phyloP scores from a whole-genome alignment of 305 asterid genomes.

The Fraxinus velutina region DNA sequence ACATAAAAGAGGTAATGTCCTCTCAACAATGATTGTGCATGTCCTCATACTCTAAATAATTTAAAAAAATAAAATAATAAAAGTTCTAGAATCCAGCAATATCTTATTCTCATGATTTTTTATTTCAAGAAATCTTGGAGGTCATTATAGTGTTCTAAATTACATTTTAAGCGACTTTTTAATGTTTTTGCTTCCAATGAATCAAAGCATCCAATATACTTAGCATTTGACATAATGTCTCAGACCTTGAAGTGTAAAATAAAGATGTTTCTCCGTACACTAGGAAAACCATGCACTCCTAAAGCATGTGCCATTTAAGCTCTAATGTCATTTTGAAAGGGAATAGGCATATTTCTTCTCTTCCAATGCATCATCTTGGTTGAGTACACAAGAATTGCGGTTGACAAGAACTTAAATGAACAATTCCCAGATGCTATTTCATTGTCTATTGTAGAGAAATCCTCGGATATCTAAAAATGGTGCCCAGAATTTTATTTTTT shows the following conservation, averaged over 20 bases:
- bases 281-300: background rate
- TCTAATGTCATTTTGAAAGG: background rate
- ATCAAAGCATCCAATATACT: constrained; percentile 12
- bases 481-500: background rate
- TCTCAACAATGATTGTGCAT: constrained; percentile 3
- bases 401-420: background rate
- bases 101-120: background rate
- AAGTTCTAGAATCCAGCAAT: background rate
- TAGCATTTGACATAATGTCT: constrained; percentile 5
- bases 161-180: background rate
- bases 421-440: background rate
- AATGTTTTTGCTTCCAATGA: background rate
- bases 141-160: background rate
- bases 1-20: constrained; percentile 5
- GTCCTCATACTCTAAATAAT: background rate
- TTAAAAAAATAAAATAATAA: background rate
- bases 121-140: background rate
- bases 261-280: constrained; percentile 4
- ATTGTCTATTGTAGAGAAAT: constrained; percentile 6
- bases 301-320: background rate
- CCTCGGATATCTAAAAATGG: background rate
- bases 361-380: constrained; percentile 7
- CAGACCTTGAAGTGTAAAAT: constrained; percentile 5
- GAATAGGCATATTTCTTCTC: background rate
- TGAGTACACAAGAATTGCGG: background rate